Percentiles rank a stretch among this genome's conserved stretches.
These are phyloP conservation scores for Acer negundo DNA, from an alignment of 345 rosid genomes.

Conservation along the genomic window DNA sequence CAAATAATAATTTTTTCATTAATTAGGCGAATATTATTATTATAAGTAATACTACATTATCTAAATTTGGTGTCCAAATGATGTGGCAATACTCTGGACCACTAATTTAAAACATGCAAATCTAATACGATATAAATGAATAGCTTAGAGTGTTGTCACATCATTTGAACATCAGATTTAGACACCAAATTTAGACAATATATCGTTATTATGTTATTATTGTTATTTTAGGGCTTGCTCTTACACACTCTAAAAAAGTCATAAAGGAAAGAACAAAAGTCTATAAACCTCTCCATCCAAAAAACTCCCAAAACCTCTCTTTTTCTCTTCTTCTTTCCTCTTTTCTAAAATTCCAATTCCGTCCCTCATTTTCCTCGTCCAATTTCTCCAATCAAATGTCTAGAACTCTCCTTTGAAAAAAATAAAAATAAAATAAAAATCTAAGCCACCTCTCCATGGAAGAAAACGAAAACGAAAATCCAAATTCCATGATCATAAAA, in stretches of 20 bases:
- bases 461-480: constrained; percentile 19
- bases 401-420: not conserved
- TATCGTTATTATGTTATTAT: too few species aligned
- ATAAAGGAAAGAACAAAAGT: constrained; percentile 5
- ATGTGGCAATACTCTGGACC: too few species aligned
- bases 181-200: too few species aligned
- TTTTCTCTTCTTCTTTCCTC: not conserved
- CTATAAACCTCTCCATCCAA: constrained; percentile 31
- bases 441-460: constrained; percentile 22
- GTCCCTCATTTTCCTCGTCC: not conserved
- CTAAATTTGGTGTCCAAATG: too few species aligned
- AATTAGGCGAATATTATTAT: not conserved
- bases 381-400: not conserved
- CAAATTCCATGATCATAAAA: constrained; percentile 13
- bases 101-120: too few species aligned
- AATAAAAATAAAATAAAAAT: not conserved
- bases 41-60: too few species aligned
- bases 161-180: too few species aligned
- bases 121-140: too few species aligned
- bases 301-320: not conserved
- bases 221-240: constrained; percentile 42
- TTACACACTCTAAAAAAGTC: constrained; percentile 27
- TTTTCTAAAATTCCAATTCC: too few species aligned
- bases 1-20: too few species aligned
- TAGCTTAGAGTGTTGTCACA: too few species aligned